These are phyloP conservation scores for Cephalotrichum gorgonifer DNA, from an alignment of 2,329 filamentous ascomycete species.

Conservation along the genomic window DNA sequence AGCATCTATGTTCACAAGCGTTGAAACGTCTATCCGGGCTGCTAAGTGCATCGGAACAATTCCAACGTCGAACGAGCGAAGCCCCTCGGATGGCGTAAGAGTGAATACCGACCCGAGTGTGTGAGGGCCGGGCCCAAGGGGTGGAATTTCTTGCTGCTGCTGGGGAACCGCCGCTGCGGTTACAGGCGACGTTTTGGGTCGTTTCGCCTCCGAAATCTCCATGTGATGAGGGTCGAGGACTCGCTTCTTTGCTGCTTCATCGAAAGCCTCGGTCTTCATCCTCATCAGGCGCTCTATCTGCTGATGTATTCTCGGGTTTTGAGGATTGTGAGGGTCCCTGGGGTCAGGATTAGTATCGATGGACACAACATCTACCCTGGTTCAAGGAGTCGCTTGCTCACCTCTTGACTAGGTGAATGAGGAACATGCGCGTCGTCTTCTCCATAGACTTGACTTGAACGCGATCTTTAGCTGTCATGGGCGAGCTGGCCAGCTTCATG, in stretches of 20 bases:
- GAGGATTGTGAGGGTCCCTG: constrained; percentile 71
- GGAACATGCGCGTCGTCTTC: constrained; percentile 74
- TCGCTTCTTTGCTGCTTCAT: constrained; percentile 71
- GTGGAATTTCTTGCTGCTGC: constrained; percentile 47
- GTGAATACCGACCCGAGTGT: constrained; percentile 80
- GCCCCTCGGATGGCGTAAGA: constrained; percentile 59
- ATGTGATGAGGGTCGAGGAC: constrained; percentile 59
- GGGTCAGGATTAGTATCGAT: constrained; percentile 3
- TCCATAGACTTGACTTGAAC: constrained; percentile 90
- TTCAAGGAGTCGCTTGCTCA: constrained; percentile 24
- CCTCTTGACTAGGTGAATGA: constrained; percentile 76
- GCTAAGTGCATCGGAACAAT: constrained; percentile 66
- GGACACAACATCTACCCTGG: neutral
- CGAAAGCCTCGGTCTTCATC: constrained; percentile 65
- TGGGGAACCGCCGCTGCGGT: constrained; percentile 17
- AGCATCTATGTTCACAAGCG: constrained; percentile 35
- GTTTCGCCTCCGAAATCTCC: constrained; percentile 71
- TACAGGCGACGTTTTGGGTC: constrained; percentile 53
- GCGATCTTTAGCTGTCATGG: constrained; percentile 67
- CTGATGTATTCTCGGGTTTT: constrained; percentile 71
- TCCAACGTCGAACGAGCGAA: constrained; percentile 75
- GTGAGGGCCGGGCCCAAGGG: constrained; percentile 64
- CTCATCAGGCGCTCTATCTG: constrained; percentile 76
- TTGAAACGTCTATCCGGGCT: constrained; percentile 69
- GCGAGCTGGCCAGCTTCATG: constrained; percentile 64